Conservation (phyloP, 2,329 filamentous ascomycete genomes). For the Colletotrichum echinochloae region DNA sequence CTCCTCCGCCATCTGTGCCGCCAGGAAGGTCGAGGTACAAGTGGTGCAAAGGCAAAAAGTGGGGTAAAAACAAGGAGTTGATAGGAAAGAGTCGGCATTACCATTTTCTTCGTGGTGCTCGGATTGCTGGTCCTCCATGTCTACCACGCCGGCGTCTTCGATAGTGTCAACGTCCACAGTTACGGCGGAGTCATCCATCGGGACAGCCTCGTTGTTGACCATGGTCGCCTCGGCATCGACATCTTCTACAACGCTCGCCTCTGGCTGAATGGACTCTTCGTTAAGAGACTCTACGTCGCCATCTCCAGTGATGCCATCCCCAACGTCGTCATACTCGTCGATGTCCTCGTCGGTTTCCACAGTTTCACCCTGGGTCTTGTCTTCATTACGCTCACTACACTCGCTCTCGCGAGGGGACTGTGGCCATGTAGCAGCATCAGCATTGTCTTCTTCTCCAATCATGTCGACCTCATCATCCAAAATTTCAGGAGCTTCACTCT, state of each 20-base stretch:
- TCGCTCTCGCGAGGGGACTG: constrained; percentile 29
- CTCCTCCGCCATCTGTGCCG: constrained; percentile 31
- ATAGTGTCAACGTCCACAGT: constrained; percentile 9
- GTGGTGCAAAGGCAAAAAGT: constrained; percentile 33
- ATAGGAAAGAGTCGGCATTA: constrained; percentile 31
- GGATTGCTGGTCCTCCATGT: constrained; percentile 8
- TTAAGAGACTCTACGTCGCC: neutral
- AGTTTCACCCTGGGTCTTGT: constrained; percentile 10
- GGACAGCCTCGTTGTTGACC: constrained; percentile 19
- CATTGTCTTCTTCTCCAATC: constrained; percentile 40
- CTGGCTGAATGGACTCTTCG: constrained; percentile 18
- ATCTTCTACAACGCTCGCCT: constrained; percentile 13
- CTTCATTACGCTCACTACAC: constrained; percentile 10
- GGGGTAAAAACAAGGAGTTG: constrained; percentile 29
- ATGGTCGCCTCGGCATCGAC: constrained; percentile 27
- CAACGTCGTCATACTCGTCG: constrained; percentile 19
- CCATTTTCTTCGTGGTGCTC: constrained; percentile 26
- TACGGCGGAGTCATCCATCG: constrained; percentile 19
- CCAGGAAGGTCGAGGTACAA: constrained; percentile 17
- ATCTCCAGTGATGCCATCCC: constrained; percentile 2
- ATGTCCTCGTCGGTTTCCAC: constrained; percentile 11
- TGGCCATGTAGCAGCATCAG: constrained; percentile 31
- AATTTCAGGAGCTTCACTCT: constrained; percentile 42
- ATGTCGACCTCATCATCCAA: constrained; percentile 38
- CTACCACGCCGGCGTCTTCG: constrained; percentile 14